A percentile compares a stretch with the other conserved stretches of the same genome.
phyloP scores from a whole-genome alignment of 495 filamentous ascomycete species.

The Aspergillus biplanus region DNA sequence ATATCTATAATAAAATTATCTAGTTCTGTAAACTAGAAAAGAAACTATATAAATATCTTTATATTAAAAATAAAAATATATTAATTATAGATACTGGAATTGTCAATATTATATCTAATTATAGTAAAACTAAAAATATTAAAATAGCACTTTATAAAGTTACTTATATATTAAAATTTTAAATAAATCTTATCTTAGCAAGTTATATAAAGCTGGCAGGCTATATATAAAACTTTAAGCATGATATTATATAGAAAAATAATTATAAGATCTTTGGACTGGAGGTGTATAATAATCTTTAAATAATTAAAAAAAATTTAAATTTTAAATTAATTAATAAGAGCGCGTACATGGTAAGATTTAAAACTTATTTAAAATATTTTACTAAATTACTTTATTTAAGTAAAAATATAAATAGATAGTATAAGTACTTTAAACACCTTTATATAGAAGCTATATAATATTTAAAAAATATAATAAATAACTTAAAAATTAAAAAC shows the following conservation, averaged over 20 bases:
- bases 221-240: background rate
- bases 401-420: background rate
- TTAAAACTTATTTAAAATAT: background rate
- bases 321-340: background rate
- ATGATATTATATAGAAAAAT: background rate
- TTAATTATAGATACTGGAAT: background rate
- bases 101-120: background rate
- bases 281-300: background rate
- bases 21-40: background rate
- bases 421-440: background rate
- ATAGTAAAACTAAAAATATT: background rate
- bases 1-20: slow-evolving; percentile 1
- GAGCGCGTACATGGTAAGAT: background rate
- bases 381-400: background rate
- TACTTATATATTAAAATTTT: background rate
- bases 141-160: background rate
- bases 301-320: background rate
- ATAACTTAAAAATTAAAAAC: background rate
- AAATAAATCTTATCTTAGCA: background rate
- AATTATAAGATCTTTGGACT: background rate
- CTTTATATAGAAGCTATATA: background rate
- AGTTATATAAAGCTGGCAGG: background rate
- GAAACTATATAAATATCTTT: background rate
- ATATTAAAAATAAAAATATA: background rate
- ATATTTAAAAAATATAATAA: background rate